Evolutionary conservation across 208 protist genomes (phyloP).

Genomic region (Acanthamoeba castellanii): DNA sequence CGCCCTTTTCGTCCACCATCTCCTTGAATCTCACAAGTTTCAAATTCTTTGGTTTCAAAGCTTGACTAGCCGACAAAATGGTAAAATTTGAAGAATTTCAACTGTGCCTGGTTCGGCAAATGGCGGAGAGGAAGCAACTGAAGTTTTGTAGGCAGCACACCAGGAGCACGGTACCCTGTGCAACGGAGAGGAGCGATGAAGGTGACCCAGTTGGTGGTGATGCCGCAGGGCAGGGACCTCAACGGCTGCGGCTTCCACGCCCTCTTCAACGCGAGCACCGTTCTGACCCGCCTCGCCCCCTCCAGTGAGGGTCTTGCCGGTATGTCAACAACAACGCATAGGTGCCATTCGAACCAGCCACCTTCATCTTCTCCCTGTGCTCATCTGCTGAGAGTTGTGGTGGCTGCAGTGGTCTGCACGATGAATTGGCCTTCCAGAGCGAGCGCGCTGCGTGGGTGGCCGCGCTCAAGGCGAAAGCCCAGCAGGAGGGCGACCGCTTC

Average conservation of each 20-base stretch:
- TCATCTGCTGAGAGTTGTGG: not conserved
- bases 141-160: no score
- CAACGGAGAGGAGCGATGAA: not conserved
- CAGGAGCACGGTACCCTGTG: no score
- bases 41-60: no score
- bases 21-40: no score
- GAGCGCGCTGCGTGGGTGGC: not conserved
- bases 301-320: not conserved
- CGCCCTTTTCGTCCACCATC: no score
- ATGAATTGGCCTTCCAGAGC: not conserved
- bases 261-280: constrained; percentile 13
- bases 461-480: not conserved
- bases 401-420: not conserved
- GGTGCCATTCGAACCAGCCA: not conserved
- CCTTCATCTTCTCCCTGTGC: not conserved
- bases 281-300: not conserved
- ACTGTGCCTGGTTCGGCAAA: no score
- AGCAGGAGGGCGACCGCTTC: constrained; percentile 6
- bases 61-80: no score
- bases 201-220: not conserved
- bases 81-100: no score
- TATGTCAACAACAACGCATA: not conserved
- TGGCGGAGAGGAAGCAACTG: no score
- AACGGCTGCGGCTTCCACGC: constrained; percentile 37
- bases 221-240: not conserved